Evolutionary conservation across 2,329 filamentous ascomycete genomes (phyloP).

Genomic region (Arthrobotrys sphaeroides): DNA sequence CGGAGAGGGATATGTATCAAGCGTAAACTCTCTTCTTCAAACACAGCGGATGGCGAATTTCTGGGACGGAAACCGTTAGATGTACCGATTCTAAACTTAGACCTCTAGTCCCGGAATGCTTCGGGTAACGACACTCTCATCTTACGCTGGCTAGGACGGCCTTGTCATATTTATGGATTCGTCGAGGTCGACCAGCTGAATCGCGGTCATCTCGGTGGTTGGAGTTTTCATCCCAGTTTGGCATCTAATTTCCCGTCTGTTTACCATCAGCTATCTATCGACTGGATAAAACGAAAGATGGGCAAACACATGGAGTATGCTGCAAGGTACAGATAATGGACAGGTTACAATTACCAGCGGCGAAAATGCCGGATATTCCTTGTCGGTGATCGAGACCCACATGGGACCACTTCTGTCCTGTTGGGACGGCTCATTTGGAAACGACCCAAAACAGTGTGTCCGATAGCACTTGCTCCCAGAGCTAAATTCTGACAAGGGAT

Average conservation of each 20-base stretch:
- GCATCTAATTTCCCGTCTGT: background rate
- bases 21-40: conserved; percentile 4
- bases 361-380: conserved; percentile 42
- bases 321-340: conserved; percentile 30
- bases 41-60: conserved; percentile 21
- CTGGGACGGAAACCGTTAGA: conserved; percentile 34
- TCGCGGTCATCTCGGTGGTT: background rate
- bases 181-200: background rate
- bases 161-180: background rate
- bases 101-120: conserved; percentile 17
- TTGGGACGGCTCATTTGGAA: conserved; percentile 53
- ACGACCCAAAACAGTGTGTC: conserved; percentile 47
- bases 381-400: conserved; percentile 49
- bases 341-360: conserved; percentile 6
- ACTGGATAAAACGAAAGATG: conserved; percentile 22
- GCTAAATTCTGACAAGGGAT: conserved; percentile 49
- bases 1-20: background rate
- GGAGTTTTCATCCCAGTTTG: background rate
- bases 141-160: conserved; percentile 20
- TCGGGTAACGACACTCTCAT: conserved; percentile 32
- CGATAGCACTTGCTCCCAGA: background rate
- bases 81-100: conserved; percentile 40
- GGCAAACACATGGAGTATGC: conserved; percentile 4
- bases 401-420: conserved; percentile 21
- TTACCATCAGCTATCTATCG: background rate